Evolutionary conservation across 768 basidiomycete genomes (phyloP).

Genomic region (Tulasnella sp.): DNA sequence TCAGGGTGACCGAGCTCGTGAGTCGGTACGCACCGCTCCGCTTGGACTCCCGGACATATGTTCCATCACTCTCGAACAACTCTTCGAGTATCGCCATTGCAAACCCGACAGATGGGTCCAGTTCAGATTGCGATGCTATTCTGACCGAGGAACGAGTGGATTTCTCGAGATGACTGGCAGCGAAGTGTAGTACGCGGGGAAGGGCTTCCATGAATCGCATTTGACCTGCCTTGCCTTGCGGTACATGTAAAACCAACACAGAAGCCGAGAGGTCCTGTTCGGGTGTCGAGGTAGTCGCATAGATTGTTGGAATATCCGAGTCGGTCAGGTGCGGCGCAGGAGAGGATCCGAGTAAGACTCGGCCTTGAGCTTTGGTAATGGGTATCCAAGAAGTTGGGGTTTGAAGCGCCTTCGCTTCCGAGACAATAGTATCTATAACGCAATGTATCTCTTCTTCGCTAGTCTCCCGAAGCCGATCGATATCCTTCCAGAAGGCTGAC

Average conservation of each 20-base stretch:
- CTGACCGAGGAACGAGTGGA: slow-evolving; percentile 30
- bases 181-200: slow-evolving; percentile 39
- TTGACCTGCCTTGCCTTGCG: slow-evolving; percentile 45
- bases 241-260: slow-evolving; percentile 2
- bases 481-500: slow-evolving; percentile 53
- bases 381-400: neutral
- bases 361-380: neutral
- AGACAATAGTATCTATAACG: slow-evolving; percentile 17
- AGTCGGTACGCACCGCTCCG: neutral
- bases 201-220: slow-evolving; percentile 38
- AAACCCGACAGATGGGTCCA: slow-evolving; percentile 53
- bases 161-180: slow-evolving; percentile 28
- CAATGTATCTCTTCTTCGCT: neutral
- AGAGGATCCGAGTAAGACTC: neutral
- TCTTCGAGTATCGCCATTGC: slow-evolving; percentile 44
- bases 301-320: neutral
- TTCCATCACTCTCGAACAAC: slow-evolving; percentile 47
- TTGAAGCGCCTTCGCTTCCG: neutral
- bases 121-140: slow-evolving; percentile 45
- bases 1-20: neutral
- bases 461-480: slow-evolving; percentile 33
- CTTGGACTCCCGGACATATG: neutral
- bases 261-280: neutral
- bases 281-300: neutral
- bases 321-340: neutral